Percentiles rank a stretch among this genome's conserved stretches.
phyloP scores from a whole-genome alignment of 2,329 filamentous ascomycete genomes.

The Lasiodiplodia sp. region DNA sequence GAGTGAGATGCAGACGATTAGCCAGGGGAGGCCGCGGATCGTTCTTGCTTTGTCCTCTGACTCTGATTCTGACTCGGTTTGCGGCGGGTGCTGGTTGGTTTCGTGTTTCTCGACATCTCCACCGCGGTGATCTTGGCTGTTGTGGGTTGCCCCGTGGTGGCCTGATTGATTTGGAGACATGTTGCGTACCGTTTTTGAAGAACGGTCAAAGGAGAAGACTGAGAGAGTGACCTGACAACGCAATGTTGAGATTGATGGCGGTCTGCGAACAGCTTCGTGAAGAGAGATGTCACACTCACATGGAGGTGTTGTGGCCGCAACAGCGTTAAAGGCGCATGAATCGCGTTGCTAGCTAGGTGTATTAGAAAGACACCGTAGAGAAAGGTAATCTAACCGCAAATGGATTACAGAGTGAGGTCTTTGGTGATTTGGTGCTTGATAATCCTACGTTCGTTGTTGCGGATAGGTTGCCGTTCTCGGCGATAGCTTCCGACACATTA shows the following conservation, averaged over 20 bases:
- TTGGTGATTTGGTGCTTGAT: no score
- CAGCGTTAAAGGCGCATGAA: no score
- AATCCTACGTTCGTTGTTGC: no score
- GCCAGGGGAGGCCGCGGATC: neutral
- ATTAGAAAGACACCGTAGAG: neutral
- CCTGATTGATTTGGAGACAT: neutral
- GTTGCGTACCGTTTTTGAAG: neutral
- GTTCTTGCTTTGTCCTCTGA: neutral
- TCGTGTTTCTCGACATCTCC: neutral
- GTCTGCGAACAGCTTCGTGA: neutral
- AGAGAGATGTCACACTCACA: no score
- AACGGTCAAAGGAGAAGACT: neutral
- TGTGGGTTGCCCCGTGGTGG: neutral
- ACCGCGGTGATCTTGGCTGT: neutral
- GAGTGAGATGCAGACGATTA: constrained; percentile 5
- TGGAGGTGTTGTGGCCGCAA: no score
- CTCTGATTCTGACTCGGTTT: neutral
- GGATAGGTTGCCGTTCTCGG: no score
- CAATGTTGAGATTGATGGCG: neutral
- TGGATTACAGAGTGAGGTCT: neutral
- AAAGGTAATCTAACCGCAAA: neutral
- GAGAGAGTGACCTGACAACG: neutral
- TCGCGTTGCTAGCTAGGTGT: neutral
- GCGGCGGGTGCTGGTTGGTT: neutral
- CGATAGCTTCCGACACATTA: no score